Evolutionary conservation across 352 stramenopile species (phyloP).

Genomic region (Globisporangium camurandrum): DNA sequence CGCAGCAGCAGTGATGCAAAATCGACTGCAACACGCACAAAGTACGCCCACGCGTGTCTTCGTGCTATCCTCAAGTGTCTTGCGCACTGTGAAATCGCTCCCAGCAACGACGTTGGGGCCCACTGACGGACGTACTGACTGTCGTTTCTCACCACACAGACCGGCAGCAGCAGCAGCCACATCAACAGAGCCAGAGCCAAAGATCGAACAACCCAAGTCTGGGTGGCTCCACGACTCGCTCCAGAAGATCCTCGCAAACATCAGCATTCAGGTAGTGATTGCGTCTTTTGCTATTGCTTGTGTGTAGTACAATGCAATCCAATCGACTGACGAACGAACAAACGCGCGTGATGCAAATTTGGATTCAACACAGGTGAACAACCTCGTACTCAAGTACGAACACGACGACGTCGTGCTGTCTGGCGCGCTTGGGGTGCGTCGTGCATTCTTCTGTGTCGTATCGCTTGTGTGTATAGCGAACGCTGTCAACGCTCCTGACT

Average conservation of each 20-base stretch:
- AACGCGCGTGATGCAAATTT: background rate
- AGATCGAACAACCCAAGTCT: conserved; percentile 75
- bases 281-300: background rate
- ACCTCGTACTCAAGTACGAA: conserved; percentile 86
- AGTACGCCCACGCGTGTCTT: too few relatives aligned
- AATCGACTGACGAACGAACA: background rate
- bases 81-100: too few relatives aligned
- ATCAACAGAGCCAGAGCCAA: conserved; percentile 14
- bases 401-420: conserved; percentile 84
- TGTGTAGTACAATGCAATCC: background rate
- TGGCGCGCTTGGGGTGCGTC: conserved; percentile 62
- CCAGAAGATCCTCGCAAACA: conserved; percentile 75
- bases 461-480: background rate
- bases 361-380: conserved; percentile 47
- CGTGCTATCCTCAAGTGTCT: too few relatives aligned
- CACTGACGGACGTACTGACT: background rate
- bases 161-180: background rate
- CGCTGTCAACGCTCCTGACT: too few relatives aligned
- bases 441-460: background rate
- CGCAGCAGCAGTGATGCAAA: too few relatives aligned
- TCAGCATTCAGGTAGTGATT: conserved; percentile 51
- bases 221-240: conserved; percentile 75
- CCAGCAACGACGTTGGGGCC: conserved; percentile 1
- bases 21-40: too few relatives aligned
- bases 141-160: background rate